Base-by-base conservation (phyloP, 1,139 yeast genomes). In the Hanseniaspora uvarum region DNA sequence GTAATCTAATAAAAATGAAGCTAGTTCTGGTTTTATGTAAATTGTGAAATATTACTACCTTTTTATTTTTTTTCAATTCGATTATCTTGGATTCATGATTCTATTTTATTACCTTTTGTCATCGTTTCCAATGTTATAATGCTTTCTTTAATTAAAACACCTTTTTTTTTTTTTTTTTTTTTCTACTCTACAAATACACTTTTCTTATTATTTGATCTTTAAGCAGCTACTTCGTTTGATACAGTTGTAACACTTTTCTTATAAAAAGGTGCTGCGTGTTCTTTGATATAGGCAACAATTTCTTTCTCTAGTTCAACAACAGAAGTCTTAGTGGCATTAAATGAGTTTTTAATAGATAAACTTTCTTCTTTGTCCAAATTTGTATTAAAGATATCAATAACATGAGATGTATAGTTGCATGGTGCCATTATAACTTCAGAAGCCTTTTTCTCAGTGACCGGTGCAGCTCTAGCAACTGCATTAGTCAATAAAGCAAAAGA, bases 401-500 rank as follows among this genome's bases (percentile, higher is more conserved):
- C 68, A 57, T 69, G 71, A 7, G 56, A 50, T 1, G 63, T 54
- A 53, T 65, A 67, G 28, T 57, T 57, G 56, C 63, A 65, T 50
- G 73, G 73, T 5, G 59, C 55, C 62, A 58, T 56, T 2, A 62
- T 55, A 18, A 61, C 53, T 24, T 58, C 55, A 10, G 54, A 53
- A 7, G 62, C 55, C 50, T 60, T 62, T n/a, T 58, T 55, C 16
- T 58, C 57, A 4, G 61, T 56, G 18, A 60, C 64, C 16, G 70
- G 68, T n/a, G 63, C 57, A 5, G 66, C 57, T 51, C 70, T 65
- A 34, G 59, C 58, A 3, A 74, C 59, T 41, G 74, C 69, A 60
- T 74, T 74, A 53, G 67, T 63, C 16, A 77, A 56, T 39, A 80
- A 67, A 52, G 72, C 70, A 23, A 72, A 57, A 8, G 78, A 70